phyloP scores from a whole-genome alignment of 2,329 filamentous ascomycete species.

The Phialophora tarda region DNA sequence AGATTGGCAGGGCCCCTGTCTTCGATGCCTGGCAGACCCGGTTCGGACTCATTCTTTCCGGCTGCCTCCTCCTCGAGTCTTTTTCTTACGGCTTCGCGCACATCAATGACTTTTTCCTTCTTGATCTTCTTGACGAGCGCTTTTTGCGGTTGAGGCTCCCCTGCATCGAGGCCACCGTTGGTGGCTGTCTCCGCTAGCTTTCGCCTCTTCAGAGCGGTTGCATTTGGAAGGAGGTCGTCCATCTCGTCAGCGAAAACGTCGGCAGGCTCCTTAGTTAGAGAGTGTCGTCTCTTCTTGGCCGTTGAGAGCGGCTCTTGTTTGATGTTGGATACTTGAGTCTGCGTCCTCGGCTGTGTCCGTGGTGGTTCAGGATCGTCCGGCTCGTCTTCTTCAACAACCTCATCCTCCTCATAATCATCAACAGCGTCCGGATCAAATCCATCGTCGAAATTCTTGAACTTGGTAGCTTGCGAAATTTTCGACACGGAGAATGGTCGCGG shows the following conservation, averaged over 20 bases:
- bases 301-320: conserved; percentile 40
- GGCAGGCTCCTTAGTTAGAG: conserved; percentile 40
- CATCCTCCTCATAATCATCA: conserved; percentile 34
- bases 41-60: conserved; percentile 56
- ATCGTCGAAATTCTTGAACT: conserved; percentile 78
- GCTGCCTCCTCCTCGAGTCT: conserved; percentile 39
- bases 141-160: conserved; percentile 36
- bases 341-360: conserved; percentile 9
- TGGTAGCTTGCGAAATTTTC: conserved; percentile 42
- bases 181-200: conserved; percentile 64
- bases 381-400: conserved; percentile 26
- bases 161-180: conserved; percentile 41
- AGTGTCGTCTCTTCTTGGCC: conserved; percentile 42
- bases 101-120: conserved; percentile 64
- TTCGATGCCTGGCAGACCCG: conserved; percentile 68
- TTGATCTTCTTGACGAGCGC: conserved; percentile 52
- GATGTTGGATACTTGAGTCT: conserved; percentile 23
- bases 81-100: conserved; percentile 67
- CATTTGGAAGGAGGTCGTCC: conserved; percentile 77
- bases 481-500: conserved; percentile 45
- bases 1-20: conserved; percentile 66
- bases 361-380: conserved; percentile 4
- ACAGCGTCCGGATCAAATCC: conserved; percentile 52
- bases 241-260: conserved; percentile 58
- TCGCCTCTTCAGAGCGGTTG: conserved; percentile 78